Evolutionary conservation across 2,329 filamentous ascomycete species (phyloP), one percentile per base, ranked within the genome.

Genomic region (Sclerotinia borealis): DNA sequence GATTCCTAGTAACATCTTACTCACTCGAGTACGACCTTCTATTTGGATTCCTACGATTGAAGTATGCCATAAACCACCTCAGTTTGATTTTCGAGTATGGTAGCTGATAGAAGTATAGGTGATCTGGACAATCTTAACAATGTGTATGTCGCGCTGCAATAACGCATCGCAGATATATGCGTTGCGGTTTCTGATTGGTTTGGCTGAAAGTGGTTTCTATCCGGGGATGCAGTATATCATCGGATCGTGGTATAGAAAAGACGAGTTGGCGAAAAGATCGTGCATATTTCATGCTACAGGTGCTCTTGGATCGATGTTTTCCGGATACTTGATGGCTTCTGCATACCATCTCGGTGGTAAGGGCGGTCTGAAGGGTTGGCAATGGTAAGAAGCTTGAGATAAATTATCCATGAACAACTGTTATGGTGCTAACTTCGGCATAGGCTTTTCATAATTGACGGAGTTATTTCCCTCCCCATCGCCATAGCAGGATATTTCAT

Each of bases 271-370:
- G 11, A 85, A 80, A 0, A 79, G 81, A 59, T 76, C 77, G 27
- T 83, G 85, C 71, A 79, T 87, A 0, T 84, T 82, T 11, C 86
- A 85, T 73, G 78, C 84, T 4, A 82, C 79, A 22, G 83, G 82
- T 13, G 79, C 86, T 49, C 81, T 82, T 0, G 84, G 84, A 0
- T 59, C 67, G 3, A 76, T 79, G 75, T 78, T 78, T 61, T 74
- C 75, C 1, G 78, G 78, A 1, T 79, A 79, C 59, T 71, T 80
- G 1, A 77, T 79, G 69, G 76, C 77, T 0, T 78, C 74, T 2
- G 72, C 79, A 0, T 78, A 79, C 55, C 75, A 76, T 17, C 75
- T 80, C 65, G 71, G 78, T 47, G 76, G 76, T 0, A 68, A 67
- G 1, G 63, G 68, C 10, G 77, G 77, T 0, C 68, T 77, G 7